A percentile compares a stretch with the other conserved stretches of the same genome.
phyloP scores from a whole-genome alignment of 495 filamentous ascomycete genomes.

The Aspergillus coremiiformis region DNA sequence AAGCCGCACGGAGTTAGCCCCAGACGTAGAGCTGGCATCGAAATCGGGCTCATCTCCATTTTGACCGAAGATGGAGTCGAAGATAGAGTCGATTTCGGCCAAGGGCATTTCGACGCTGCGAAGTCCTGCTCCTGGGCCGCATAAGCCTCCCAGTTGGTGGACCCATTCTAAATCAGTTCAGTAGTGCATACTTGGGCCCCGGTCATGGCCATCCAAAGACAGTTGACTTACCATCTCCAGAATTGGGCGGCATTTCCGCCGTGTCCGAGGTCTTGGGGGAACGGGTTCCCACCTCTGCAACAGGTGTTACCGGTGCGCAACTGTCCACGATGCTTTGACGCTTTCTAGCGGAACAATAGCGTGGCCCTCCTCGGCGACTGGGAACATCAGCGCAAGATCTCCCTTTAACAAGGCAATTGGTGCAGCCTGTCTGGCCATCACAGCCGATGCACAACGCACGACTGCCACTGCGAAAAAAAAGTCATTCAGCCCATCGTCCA shows the following conservation, averaged over 20 bases:
- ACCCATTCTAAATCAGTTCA: constrained; percentile 6
- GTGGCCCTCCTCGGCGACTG: constrained; percentile 37
- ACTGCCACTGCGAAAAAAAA: constrained; percentile 17
- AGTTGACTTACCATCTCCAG: constrained; percentile 1
- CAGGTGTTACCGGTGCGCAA: background rate
- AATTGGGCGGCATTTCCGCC: background rate
- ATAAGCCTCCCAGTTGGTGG: constrained; percentile 5
- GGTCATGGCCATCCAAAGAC: background rate
- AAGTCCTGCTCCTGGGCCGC: constrained; percentile 12
- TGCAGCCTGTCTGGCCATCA: constrained; percentile 37
- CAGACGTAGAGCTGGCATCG: background rate
- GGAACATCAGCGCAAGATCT: constrained; percentile 37
- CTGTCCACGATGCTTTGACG: background rate
- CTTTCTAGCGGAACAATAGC: constrained; percentile 13
- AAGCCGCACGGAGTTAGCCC: constrained; percentile 4
- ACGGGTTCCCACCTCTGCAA: background rate
- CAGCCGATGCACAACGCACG: constrained; percentile 40
- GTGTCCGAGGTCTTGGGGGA: background rate
- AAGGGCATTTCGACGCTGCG: constrained; percentile 12
- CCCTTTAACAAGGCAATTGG: constrained; percentile 33
- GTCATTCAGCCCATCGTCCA: constrained; percentile 2
- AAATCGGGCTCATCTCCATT: background rate
- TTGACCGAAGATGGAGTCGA: constrained; percentile 15
- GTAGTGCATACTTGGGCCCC: background rate
- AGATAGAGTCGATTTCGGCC: constrained; percentile 15